Evolutionary conservation across 192 early-diverging fungal species (phyloP).

Genomic region (Gonapodya prolifera): DNA sequence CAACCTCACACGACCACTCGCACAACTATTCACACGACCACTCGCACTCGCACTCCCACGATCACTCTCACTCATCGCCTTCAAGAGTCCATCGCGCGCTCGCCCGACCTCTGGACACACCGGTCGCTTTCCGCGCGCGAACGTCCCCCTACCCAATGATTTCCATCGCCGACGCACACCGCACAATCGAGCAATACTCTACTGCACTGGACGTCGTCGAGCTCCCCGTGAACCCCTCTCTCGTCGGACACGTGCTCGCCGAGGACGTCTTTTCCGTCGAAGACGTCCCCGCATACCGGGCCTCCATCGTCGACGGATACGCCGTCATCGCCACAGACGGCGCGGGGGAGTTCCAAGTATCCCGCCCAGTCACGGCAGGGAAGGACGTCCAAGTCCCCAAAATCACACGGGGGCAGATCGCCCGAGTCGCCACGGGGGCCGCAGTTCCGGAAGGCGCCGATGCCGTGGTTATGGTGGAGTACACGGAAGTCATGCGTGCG

Average conservation of each 20-base stretch:
- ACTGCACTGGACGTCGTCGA: constrained; percentile 16
- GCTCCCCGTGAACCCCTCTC: constrained; percentile 24
- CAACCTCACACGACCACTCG: constrained; percentile 7
- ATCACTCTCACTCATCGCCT: neutral
- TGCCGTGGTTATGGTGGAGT: constrained; percentile 95
- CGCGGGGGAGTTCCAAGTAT: constrained; percentile 62
- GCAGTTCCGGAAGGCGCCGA: constrained; percentile 67
- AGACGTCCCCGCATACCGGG: constrained; percentile 71
- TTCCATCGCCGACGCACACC: constrained; percentile 50
- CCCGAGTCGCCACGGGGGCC: constrained; percentile 78
- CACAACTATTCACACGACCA: neutral
- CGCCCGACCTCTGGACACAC: neutral
- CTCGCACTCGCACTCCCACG: neutral
- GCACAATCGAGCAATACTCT: constrained; percentile 30
- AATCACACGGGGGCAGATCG: constrained; percentile 48
- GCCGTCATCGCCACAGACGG: constrained; percentile 75
- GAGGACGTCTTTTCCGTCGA: constrained; percentile 60
- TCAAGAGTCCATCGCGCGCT: neutral
- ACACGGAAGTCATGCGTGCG: constrained; percentile 55
- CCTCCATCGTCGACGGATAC: constrained; percentile 89
- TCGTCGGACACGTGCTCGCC: constrained; percentile 57
- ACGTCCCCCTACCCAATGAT: constrained; percentile 77
- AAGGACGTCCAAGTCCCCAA: constrained; percentile 7
- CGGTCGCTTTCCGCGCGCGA: constrained; percentile 53
- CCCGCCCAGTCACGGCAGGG: constrained; percentile 43